These are phyloP conservation scores for Leccinum disarticulatum DNA, from an alignment of 768 basidiomycete genomes.

Conservation along the genomic window DNA sequence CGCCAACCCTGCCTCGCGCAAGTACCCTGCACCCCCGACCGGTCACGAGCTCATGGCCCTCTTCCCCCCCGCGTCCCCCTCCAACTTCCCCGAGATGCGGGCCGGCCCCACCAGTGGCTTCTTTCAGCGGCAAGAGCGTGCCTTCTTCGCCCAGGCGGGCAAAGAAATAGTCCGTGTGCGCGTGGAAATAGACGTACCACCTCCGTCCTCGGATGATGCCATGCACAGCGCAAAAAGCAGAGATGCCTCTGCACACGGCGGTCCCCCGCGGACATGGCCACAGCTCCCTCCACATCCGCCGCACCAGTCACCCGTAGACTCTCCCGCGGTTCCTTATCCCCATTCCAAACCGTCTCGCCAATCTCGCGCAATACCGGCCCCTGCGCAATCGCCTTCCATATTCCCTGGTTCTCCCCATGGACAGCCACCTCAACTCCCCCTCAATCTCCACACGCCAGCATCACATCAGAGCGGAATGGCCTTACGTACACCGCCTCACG, in stretches of 20 bases:
- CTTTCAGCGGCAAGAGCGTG: slow-evolving; percentile 75
- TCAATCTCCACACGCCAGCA: slow-evolving; percentile 31
- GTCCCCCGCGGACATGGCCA: slow-evolving; percentile 31
- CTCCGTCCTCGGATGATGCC: slow-evolving; percentile 14
- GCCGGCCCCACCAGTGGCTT: slow-evolving; percentile 69
- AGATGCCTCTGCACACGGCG: slow-evolving; percentile 22
- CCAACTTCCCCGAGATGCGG: slow-evolving; percentile 51
- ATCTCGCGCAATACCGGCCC: slow-evolving; percentile 22
- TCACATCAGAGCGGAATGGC: slow-evolving; percentile 27
- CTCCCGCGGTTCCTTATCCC: slow-evolving; percentile 36
- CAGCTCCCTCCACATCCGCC: slow-evolving; percentile 32
- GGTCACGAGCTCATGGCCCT: slow-evolving; percentile 85
- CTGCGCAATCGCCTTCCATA: slow-evolving; percentile 29
- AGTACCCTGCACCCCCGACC: slow-evolving; percentile 74
- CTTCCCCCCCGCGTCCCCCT: slow-evolving; percentile 71
- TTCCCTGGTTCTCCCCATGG: slow-evolving; percentile 32
- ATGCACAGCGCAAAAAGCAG: slow-evolving; percentile 30
- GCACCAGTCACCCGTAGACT: slow-evolving; percentile 30
- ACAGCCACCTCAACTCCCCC: slow-evolving; percentile 34
- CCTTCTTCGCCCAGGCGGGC: slow-evolving; percentile 77
- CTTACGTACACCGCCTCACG: slow-evolving; percentile 50
- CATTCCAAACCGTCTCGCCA: slow-evolving; percentile 34
- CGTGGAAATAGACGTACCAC: slow-evolving; percentile 62
- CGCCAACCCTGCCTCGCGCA: slow-evolving; percentile 48
- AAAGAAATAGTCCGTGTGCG: slow-evolving; percentile 75